Base-by-base conservation (phyloP, 805 yeast genomes). In the Wickerhamomyces hampshirensis region DNA sequence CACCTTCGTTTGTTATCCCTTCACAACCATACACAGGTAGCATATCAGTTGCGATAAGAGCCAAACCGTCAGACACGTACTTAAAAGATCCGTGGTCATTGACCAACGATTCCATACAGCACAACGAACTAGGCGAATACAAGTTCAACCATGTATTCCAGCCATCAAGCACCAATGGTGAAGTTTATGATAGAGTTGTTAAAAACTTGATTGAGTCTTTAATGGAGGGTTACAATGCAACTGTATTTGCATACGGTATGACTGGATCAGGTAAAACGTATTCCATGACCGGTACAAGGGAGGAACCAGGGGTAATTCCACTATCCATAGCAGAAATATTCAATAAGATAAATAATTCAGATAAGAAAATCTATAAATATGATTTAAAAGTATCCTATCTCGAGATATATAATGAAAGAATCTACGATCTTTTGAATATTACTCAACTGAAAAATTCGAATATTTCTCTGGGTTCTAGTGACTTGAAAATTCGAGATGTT, bases 211-310 rank as follows among this genome's bases (percentile, higher is more conserved):
- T 70, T 26, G 63, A 53, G 44, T 75, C 69, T 55, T 77, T 74
- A 43, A 69, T 70, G 48, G 79, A 78, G 12, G 96, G 96, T 0
- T 89, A 63, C 58, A 87, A 87, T 52, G 89, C 89, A 12, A 88
- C 96, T 0, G 77, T 89, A 1, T 87, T 91, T 57, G 97, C 98
- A 0, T 91, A 93, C 55, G 98, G 98, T 3, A 98, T 91, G 63
- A 93, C 98, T 0, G 96, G 93, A 0, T 82, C 97, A 0, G 98
- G 98, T 5, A 93, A 93, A 55, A 91, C 98, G 0, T 83, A 66
- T 57, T 93, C 98, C 1, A 93, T 93, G 98, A 72, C 87, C 75
- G 68, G 69, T 35, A 66, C 75, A 26, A 30, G 33, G 3, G 62
- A 71, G 14, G 60, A 62, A 3, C 82, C 81, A 46, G 98, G 98